Evolutionary conservation across 2,329 filamentous ascomycete genomes (phyloP), one percentile per base, ranked within the genome.

Genomic region (Xylariaceae sp.): DNA sequence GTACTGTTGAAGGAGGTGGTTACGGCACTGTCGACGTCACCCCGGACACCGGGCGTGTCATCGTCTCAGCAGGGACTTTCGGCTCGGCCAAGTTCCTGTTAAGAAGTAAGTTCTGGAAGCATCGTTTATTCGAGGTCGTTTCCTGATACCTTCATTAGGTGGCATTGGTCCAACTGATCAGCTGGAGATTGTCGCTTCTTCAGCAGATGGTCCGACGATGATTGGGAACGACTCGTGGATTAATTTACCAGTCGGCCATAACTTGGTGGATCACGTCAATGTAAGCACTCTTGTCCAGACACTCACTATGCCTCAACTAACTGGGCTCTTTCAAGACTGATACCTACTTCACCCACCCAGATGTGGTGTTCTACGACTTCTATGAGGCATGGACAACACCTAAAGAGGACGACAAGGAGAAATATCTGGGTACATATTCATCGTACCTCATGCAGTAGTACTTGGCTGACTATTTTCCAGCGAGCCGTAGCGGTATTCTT

Each of bases 1-100:
- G 81, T 49, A 76, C 75, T 41, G 72, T 75, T 19, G 72, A 74
- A 40, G 80, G 78, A 14, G 85, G 86, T 7, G 79, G 81, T 60
- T 79, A 77, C 44, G 85, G 87, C 4, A 81, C 80, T 12, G 78
- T 90, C 62, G 84, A 82, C 10, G 73, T 90, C 52, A 85, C 85
- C 20, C 67, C 78, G 4, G 72, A 75, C 20, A 83, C 80, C 20
- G 88, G 89, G 12, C 82, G 86, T 54, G 87, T 91, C 42, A 82
- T 91, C 59, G 77, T 90, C 23, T 82, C 88, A 7, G 83, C 87
- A 1, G 89, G 89, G 48, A 78, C 87, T 2, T 89, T 91, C 57
- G 87, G 86, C 20, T 87, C 86, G 2, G 79, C 87, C 19, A 89
- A 89, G 71, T 77, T 91, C 48, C 79, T 91, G 4, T 78, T 90